Conservation (phyloP, 495 filamentous ascomycete genomes). For the Penicillium alfredii region DNA sequence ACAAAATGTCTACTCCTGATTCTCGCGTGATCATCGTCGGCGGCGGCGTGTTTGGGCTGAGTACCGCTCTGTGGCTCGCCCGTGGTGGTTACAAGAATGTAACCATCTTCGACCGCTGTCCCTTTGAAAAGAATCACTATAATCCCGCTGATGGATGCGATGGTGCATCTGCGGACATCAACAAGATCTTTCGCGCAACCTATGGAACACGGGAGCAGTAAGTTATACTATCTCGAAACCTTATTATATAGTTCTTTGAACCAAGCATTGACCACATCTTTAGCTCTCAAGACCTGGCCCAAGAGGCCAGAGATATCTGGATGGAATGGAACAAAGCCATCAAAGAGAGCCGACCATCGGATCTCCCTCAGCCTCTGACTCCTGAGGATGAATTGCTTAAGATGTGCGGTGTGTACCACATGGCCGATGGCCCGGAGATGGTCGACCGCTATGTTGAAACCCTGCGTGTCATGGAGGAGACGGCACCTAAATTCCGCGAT, state of each 20-base stretch:
- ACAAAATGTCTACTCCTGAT: constrained; percentile 4
- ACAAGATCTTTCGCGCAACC: constrained; percentile 14
- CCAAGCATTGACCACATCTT: too few species aligned
- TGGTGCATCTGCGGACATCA: constrained; percentile 15
- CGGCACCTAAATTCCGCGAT: constrained; percentile 11
- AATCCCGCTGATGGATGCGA: constrained; percentile 9
- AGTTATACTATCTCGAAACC: too few species aligned
- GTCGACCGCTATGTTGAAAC: constrained; percentile 11
- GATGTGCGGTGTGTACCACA: constrained; percentile 10
- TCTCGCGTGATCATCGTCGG: constrained; percentile 14
- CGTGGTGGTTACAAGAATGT: constrained; percentile 14
- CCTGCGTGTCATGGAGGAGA: constrained; percentile 11
- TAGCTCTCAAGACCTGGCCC: constrained; percentile 11
- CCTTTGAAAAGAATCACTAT: constrained; percentile 8
- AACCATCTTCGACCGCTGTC: constrained; percentile 10
- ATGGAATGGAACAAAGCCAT: constrained; percentile 10
- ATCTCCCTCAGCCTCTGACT: constrained; percentile 8
- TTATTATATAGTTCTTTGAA: too few species aligned
- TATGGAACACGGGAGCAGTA: too few species aligned
- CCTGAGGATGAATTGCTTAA: constrained; percentile 13
- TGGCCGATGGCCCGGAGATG: constrained; percentile 12
- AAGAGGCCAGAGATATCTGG: constrained; percentile 12
- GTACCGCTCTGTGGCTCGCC: constrained; percentile 13
- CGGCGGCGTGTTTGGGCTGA: constrained; percentile 13
- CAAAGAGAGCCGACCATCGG: constrained; percentile 3